phyloP scores from a whole-genome alignment of 306 rosid genomes.

The Rosa chinensis region DNA sequence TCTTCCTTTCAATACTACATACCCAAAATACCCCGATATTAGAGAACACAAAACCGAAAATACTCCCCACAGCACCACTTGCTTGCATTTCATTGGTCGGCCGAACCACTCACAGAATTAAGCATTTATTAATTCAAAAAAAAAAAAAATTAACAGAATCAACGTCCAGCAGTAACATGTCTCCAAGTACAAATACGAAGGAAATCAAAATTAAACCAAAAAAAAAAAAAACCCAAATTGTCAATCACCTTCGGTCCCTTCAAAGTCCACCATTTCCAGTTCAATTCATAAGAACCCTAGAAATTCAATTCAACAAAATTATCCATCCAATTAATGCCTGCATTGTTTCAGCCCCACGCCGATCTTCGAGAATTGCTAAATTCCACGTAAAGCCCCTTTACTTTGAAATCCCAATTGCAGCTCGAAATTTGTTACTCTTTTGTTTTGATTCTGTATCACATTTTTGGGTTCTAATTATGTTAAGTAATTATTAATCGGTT shows the following conservation, averaged over 20 bases:
- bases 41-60: background rate
- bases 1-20: background rate
- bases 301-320: background rate
- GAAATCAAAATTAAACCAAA: background rate
- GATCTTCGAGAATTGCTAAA: conserved; percentile 21
- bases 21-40: background rate
- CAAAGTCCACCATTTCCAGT: conserved; percentile 11
- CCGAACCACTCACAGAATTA: background rate
- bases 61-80: background rate
- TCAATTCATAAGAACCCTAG: conserved; percentile 1
- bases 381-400: conserved; percentile 10
- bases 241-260: background rate
- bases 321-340: background rate
- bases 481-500: background rate
- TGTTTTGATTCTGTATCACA: too few relatives aligned
- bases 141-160: background rate
- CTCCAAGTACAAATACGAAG: background rate
- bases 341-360: conserved; percentile 17
- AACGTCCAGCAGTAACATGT: background rate
- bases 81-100: background rate
- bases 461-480: background rate
- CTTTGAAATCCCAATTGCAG: background rate
- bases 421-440: background rate
- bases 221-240: background rate
- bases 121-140: too few relatives aligned